Percentiles rank a stretch among this genome's conserved stretches.
Evolutionary conservation across 2,329 filamentous ascomycete genomes (phyloP).

Genomic region (Ceratocystiopsis sp.): DNA sequence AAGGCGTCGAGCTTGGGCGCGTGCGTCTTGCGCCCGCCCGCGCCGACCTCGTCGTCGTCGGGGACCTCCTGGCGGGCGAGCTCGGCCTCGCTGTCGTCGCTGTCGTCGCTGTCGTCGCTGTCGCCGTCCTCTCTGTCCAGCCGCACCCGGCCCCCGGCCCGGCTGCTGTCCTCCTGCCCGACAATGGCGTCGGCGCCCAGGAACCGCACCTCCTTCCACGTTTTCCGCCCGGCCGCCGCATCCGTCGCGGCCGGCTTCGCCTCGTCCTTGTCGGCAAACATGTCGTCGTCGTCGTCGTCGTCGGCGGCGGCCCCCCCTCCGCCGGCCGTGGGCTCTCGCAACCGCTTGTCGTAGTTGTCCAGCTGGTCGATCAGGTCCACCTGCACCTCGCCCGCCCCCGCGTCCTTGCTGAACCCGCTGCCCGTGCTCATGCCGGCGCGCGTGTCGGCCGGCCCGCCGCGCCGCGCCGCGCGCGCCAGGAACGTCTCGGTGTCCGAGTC

Average conservation of each 20-base stretch:
- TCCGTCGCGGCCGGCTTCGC: conserved; percentile 18
- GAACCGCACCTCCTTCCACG: conserved; percentile 45
- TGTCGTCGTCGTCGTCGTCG: conserved; percentile 58
- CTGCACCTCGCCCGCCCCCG: conserved; percentile 13
- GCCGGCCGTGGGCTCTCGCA: conserved; percentile 15
- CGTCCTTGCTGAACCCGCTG: neutral
- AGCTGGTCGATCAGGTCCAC: conserved; percentile 33
- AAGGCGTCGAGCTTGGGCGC: conserved; percentile 92
- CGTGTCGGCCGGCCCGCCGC: conserved; percentile 13
- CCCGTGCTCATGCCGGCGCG: neutral
- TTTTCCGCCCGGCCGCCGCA: conserved; percentile 27
- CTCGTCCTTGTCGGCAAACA: conserved; percentile 57
- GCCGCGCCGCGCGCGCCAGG: conserved; percentile 51
- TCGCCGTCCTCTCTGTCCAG: conserved; percentile 24
- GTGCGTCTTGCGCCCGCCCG: conserved; percentile 79
- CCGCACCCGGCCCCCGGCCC: conserved; percentile 1
- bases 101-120: conserved; percentile 10
- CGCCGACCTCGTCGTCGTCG: conserved; percentile 76
- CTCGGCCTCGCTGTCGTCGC: conserved; percentile 54
- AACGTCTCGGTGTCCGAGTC: conserved; percentile 89
- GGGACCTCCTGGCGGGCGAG: conserved; percentile 60
- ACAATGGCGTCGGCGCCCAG: conserved; percentile 48
- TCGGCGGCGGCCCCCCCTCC: conserved; percentile 13
- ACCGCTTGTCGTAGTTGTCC: conserved; percentile 32
- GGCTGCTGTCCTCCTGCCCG: conserved; percentile 49